Evolutionary conservation across 176 grass and related monocot species (phyloP), one percentile per base, ranked within the genome.

Genomic region (Poa annua): DNA sequence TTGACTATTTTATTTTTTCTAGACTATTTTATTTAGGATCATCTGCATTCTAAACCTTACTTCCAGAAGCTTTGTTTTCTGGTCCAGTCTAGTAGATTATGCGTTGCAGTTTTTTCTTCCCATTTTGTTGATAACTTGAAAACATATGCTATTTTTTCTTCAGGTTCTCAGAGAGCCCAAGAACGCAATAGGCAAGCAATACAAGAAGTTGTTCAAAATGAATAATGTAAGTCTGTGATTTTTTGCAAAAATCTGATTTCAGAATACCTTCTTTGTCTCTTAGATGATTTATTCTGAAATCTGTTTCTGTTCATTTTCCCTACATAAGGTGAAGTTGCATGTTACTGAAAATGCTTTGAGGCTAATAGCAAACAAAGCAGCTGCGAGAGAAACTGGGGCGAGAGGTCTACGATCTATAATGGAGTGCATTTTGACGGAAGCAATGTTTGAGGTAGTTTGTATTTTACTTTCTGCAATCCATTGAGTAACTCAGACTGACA

Each of bases 181-280:
- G 73, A 94, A 91, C 11, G 92, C 88, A 75, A 68, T 94, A 77
- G 80, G 50, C 65, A 94, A 91, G 83, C 88, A 94, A 81, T 88
- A 88, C 83, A 91, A 75, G 42, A 88, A 88, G 83, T 74, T 94
- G 80, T 94, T 94, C 73, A 82, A 94, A 81, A 94, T 91, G 88
- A 94, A 94, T 67, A 45, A 86, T 86, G 92, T 94, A 21, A 91
- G 91, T 80, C 21, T 15, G 1, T 44, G 68, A 22, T 76, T 81
- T 48, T 72, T 86, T 2, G 14, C 6, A 19, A 81, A 64, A 34
- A 61, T 48, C 19, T 39, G 3, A 29, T 50, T 83, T 24, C 26
- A 39, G 1, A 41, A 49, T 19, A 5, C 4, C 5, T 56, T 69
- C 16, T 67, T 9, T 42, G n/a, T n/a, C n/a, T n/a, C n/a, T n/a